Evolutionary conservation across 2,329 filamentous ascomycete genomes (phyloP).

Genomic region (Zasmidium angulare): DNA sequence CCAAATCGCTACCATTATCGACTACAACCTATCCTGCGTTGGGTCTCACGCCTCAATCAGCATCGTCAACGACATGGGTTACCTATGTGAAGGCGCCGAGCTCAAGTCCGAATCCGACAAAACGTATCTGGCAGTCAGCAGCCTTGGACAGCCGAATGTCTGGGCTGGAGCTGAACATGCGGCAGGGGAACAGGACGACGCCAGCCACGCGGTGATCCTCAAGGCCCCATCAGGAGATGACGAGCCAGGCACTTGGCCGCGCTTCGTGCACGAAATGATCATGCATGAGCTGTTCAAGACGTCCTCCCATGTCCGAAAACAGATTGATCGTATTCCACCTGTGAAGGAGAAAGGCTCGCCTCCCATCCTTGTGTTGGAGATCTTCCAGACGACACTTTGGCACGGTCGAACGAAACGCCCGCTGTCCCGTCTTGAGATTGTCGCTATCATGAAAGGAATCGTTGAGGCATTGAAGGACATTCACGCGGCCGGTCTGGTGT

Average conservation of each 20-base stretch:
- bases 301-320: slow-evolving; percentile 22
- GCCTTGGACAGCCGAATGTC: slow-evolving; percentile 31
- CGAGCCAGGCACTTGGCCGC: slow-evolving; percentile 20
- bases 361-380: slow-evolving; percentile 31
- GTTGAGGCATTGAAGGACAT: slow-evolving; percentile 26
- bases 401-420: slow-evolving; percentile 28
- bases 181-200: slow-evolving; percentile 16
- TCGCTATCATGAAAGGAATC: slow-evolving; percentile 22
- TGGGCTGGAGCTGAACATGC: slow-evolving; percentile 25
- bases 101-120: slow-evolving; percentile 26
- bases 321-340: slow-evolving; percentile 30
- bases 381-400: slow-evolving; percentile 28
- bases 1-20: neutral
- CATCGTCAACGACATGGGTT: slow-evolving; percentile 5
- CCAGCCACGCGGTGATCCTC: slow-evolving; percentile 26
- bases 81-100: slow-evolving; percentile 23
- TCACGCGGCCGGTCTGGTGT: slow-evolving; percentile 29
- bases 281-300: slow-evolving; percentile 34
- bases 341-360: slow-evolving; percentile 8
- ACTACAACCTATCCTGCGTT: neutral
- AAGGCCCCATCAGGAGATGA: slow-evolving; percentile 28
- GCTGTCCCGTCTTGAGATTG: slow-evolving; percentile 27
- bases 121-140: slow-evolving; percentile 29
- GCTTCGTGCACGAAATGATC: slow-evolving; percentile 32
- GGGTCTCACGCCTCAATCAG: neutral